These are phyloP conservation scores for Gnetum montanum DNA, from an alignment of 75 land plant species.

Conservation along the genomic window DNA sequence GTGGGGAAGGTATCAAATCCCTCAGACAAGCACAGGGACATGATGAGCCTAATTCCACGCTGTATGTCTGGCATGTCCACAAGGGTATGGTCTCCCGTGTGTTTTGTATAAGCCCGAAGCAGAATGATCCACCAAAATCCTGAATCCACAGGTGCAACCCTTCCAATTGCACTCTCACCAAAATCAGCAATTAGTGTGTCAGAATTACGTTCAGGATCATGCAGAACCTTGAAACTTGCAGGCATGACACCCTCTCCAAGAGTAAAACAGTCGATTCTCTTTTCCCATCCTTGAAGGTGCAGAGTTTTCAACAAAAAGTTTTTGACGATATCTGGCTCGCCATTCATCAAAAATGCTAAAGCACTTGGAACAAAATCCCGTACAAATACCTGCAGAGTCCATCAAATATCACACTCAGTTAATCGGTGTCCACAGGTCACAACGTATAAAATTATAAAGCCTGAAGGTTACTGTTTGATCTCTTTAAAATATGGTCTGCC, in stretches of 20 bases:
- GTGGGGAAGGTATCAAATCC: slow-evolving; percentile 95
- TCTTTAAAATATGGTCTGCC: too few relatives aligned
- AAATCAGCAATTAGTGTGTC: slow-evolving; percentile 74
- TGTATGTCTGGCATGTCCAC: slow-evolving; percentile 64
- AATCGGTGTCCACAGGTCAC: too few relatives aligned
- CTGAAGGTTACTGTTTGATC: too few relatives aligned
- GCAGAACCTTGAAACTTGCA: slow-evolving; percentile 81
- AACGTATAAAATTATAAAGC: too few relatives aligned
- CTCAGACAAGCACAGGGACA: slow-evolving; percentile 66
- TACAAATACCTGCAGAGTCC: slow-evolving; percentile 80
- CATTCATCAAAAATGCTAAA: slow-evolving; percentile 78
- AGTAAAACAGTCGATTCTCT: slow-evolving; percentile 65
- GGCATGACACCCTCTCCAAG: slow-evolving; percentile 91
- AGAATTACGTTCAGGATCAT: slow-evolving; percentile 41
- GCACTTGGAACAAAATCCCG: slow-evolving; percentile 83
- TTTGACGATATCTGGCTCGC: slow-evolving; percentile 79
- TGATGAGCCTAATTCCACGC: slow-evolving; percentile 68
- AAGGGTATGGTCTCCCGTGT: slow-evolving; percentile 61
- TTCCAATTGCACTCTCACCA: slow-evolving; percentile 76
- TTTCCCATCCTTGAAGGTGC: slow-evolving; percentile 68
- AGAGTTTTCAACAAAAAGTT: slow-evolving; percentile 63
- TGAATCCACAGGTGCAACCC: slow-evolving; percentile 87
- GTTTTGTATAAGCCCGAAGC: slow-evolving; percentile 71
- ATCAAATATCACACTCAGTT: too few relatives aligned
- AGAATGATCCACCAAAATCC: slow-evolving; percentile 95